These are phyloP conservation scores for Populus hybrid DNA, from an alignment of 441 rosid genomes.

Conservation along the genomic window DNA sequence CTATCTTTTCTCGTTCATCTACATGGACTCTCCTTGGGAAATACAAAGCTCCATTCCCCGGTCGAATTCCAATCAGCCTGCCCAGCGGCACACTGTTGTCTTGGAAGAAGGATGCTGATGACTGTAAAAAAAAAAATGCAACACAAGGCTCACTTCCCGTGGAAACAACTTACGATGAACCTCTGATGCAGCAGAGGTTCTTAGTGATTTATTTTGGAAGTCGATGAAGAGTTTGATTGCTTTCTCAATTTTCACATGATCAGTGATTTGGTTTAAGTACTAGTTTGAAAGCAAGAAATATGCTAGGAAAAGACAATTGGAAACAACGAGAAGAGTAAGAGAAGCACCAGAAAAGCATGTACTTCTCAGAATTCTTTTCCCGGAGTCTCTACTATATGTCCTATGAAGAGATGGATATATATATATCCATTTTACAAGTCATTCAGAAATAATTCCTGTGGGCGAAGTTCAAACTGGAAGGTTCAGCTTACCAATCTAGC, in stretches of 20 bases:
- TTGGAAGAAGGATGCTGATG: constrained; percentile 55
- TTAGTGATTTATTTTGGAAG: too few species aligned
- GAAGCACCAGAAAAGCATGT: background rate
- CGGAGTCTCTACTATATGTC: background rate
- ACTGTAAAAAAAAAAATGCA: constrained; percentile 28
- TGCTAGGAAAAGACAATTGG: background rate
- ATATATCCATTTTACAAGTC: background rate
- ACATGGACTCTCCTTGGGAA: constrained; percentile 21
- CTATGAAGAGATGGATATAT: background rate
- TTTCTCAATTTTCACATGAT: background rate
- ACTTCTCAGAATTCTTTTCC: background rate
- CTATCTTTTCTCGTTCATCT: constrained; percentile 19
- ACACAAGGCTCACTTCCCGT: background rate
- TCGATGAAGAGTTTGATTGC: background rate
- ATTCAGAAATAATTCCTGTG: background rate
- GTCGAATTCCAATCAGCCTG: constrained; percentile 42
- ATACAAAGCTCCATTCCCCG: constrained; percentile 29
- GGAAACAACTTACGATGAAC: background rate
- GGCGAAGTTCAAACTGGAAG: background rate
- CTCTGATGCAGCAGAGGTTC: background rate
- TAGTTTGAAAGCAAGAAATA: background rate
- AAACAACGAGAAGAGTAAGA: background rate
- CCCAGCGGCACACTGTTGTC: constrained; percentile 45
- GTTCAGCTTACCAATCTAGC: background rate
- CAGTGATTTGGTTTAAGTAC: background rate